Base-by-base conservation (phyloP, 1,284 basidiomycete genomes). In the Fistulinella staudtii region DNA sequence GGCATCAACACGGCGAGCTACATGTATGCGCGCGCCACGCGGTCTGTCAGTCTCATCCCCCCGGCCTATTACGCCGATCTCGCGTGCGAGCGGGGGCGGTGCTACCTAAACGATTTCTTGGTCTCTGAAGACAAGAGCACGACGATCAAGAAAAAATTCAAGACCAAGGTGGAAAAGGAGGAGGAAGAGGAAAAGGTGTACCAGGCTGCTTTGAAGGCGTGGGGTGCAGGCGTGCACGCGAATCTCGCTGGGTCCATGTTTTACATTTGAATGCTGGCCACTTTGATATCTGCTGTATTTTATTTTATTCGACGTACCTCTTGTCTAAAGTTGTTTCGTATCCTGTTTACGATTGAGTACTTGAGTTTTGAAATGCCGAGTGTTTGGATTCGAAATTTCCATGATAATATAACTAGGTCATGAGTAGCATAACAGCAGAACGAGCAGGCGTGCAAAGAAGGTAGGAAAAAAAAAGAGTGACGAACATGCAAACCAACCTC, bases 1-100 rank as follows among this genome's bases (percentile, higher is more conserved):
- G 63, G 80, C 34, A 80, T 79, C 13, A 77, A 89, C 60, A 57
- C 79, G 20, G 72, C 88, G 47, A 81, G 80, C 58, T 88, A 86
- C 58, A 79, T 85, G 72, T 89, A 86, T 55, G 79, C 82, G 8
- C 81, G 87, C 10, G 85, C 86, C 5, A 89, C 87, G 0, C 88
- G 88, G 59, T 85, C 85, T 1, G 87, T 90, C 41, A 84, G 82
- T 55, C 67, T 89, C 29, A 82, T 79, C 8, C 83, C 85, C 0
- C 85, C 86, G 1, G 86, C 84, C 0, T 88, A 87, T 58, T 88
- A 88, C 54, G 83, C 85, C 9, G 76, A 88, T 60, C 70, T 89
- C 29, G 85, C 84, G 7, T 89, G 87, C 60, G 85, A 89, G 62
- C 75, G 87, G 9, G 86, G 87, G 1, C 68, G 86, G 24, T 87